Base-by-base conservation (phyloP, 768 basidiomycete species). In the Amanita subjunquillea region DNA sequence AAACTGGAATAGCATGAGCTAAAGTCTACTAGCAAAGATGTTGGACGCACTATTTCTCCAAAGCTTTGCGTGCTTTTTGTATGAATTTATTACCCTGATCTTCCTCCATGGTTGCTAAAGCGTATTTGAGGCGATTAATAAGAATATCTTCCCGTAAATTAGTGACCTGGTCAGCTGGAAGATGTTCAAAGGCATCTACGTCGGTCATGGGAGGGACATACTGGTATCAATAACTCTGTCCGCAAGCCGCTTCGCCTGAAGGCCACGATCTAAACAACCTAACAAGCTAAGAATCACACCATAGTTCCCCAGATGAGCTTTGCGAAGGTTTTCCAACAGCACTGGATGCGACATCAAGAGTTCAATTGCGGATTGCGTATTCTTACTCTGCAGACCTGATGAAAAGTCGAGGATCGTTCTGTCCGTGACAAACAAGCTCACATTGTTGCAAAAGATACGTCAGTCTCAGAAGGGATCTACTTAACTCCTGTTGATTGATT, bases 101-200 rank as follows among this genome's bases (percentile, higher is more conserved):
- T 54, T 82, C 77, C 60, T 87, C 77, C 69, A 87, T 79, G 20
- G 81, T 82, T 3, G 87, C 83, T 51, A 91, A 73, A 0, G 94
- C 87, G 65, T 96, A 96, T 55, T 82, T 85, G 42, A 98, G 71
- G 15, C 96, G 82, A 62, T 89, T 76, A 6, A 78, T 75, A 29
- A 98, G 72, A 36, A 98, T 85, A 55, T 89, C 87, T 68, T 98
- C 94, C 44, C 95, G 79, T 9, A 99, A 66, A 62, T 98, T 95
- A 30, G 83, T 81, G 17, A 97, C 91, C 52, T 94, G 91, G 63
- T 95, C 92, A 57, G 86, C 92, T 94, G 60, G 10, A 41, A 37
- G 49, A 55, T 36, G 32, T 44, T 17, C 3, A 27, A 22, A 38
- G 4, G n/a, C 7, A 25, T 30, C 7, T 29, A 17, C 30, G 25